These are phyloP conservation scores for Tagetes patula DNA, from an alignment of 129 eudicot genomes.

Conservation along the genomic window DNA sequence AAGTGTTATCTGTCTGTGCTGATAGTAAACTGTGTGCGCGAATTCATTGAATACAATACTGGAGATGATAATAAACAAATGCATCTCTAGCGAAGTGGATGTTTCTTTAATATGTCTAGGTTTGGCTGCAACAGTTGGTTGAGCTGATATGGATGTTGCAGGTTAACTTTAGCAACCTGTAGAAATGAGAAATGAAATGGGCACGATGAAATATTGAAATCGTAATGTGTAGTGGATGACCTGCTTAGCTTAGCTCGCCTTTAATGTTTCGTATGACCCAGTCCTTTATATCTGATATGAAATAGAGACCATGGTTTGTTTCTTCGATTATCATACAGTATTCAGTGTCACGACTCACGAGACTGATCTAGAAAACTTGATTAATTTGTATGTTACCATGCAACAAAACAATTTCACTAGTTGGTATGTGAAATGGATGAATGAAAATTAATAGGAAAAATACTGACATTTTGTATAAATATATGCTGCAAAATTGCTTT, in stretches of 20 bases:
- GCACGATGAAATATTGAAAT: background rate
- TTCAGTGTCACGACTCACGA: background rate
- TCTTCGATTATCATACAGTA: background rate
- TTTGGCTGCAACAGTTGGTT: background rate
- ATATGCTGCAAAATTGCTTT: background rate
- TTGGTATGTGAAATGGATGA: background rate
- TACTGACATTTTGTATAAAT: background rate
- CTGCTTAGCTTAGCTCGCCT: background rate
- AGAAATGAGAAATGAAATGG: slow-evolving; percentile 2
- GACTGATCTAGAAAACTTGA: background rate
- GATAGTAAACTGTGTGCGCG: background rate
- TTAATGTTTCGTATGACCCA: background rate
- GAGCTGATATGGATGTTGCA: background rate
- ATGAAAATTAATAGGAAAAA: background rate
- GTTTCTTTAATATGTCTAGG: background rate
- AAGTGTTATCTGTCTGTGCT: slow-evolving; percentile 2
- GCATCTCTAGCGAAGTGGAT: background rate
- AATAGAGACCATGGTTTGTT: background rate
- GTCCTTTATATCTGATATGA: background rate
- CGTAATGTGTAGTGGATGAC: background rate
- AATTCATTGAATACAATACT: background rate
- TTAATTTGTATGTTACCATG: background rate
- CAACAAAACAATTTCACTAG: background rate
- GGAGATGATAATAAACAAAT: background rate
- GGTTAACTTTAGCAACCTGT: background rate